Evolutionary conservation across 305 asterid species (phyloP), one percentile per base, ranked within the genome.

Genomic region (Euphrasia arctica): DNA sequence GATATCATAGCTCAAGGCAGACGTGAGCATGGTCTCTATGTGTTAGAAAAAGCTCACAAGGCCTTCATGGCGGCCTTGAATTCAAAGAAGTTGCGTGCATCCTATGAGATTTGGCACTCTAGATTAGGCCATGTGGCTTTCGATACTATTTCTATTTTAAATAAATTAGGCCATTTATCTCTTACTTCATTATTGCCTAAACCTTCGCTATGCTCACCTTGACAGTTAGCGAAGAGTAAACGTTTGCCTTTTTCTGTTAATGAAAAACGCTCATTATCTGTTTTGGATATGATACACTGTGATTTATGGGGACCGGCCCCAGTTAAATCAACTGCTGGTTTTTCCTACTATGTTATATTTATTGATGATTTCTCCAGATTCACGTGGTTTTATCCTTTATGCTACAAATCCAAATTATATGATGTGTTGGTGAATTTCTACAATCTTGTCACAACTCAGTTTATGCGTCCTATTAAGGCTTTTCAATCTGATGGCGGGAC

Each of bases 101-200:
- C 66, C 28, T 70, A 5, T 59, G 70, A 70, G 0, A 29, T 34
- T 15, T 63, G 70, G 70, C 66, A 70, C 7, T 18, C 49, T 11
- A 18, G 61, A 3, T 50, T 71, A 31, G 71, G 63, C 11, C 67
- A 71, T 66, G 63, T 65, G 4, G 8, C 62, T 0, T 2, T 47
- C 11, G 8, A 11, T 29, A 45, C 64, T 11, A 59, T 71, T 64
- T 47, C 70, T 18, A 27, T 58, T 8, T 52, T 64, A 41, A 50
- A 71, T 28, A 71, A 52, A 52, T 18, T 32, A 18, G 41, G 71
- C 1, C 2, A 9, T 0, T 34, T 43, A 47, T 65, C 31, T 41
- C 6, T 71, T 60, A 49, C 75, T 3, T 59, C 63, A 31, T 58
- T 65, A 28, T 60, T 65, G 41, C 43, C 67, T 8, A 10, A 25